Base-by-base conservation (phyloP, 495 filamentous ascomycete species). In the Haplographium delicatum region DNA sequence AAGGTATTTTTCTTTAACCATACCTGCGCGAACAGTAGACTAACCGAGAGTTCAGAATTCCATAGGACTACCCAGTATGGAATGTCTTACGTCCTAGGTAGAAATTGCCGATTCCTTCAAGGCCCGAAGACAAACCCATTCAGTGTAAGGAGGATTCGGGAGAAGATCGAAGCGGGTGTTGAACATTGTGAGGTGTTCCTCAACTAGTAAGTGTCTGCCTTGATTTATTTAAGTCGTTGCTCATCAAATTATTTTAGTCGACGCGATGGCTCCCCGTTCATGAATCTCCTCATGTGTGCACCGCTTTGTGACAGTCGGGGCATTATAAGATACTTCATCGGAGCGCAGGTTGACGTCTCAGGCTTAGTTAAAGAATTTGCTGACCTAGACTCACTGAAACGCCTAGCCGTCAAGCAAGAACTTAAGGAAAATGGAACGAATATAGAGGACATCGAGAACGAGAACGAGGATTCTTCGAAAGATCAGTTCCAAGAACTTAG, bases 121-220 rank as follows among this genome's bases (percentile, higher is more conserved):
- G 80, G 81, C 4, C 80, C 79, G 1, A 75, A 74, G 55, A 79
- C 81, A 1, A 68, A 74, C 47, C 62, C 56, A 18, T 57, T 55
- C 16, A 74, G 78, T 31, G 70, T 82, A 2, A 59, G 67, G 42
- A 73, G 84, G 41, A 68, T 89, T 13, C 63, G 72, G 31, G 72
- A 78, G 35, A 77, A 77, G 1, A 52, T 88, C 2, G 62, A 71
- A 10, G 70, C 63, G 3, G 79, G 80, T 9, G 68, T 78, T 37
- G 82, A 86, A 54, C 75, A 84, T 38, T 83, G 74, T 42, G 85
- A 88, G 52, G 71, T 82, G 0, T 69, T 88, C 10, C 66, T 88
- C 0, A 87, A 89, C 59, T 88, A 89, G 78, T 81, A 68, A 50
- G 75, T 65, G 5, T 11, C 28, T 28, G 16, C 23, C 37, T 19